Conservation (phyloP, 169 alveolate species). For the Plasmodium sp. region DNA sequence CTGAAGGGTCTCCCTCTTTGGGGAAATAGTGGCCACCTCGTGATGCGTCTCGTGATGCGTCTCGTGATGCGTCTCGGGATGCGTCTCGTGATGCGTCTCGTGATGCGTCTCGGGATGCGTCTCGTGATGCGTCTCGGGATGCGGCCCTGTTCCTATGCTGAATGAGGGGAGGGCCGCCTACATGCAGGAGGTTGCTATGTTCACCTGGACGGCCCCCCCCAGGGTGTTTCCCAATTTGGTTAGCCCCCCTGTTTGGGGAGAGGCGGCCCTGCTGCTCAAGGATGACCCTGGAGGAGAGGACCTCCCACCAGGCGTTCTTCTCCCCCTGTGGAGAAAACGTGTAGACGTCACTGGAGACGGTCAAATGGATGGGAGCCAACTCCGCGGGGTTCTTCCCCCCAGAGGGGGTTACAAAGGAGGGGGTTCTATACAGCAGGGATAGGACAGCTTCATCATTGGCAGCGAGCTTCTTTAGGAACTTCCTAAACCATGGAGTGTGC, state of each 20-base stretch:
- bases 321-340: not conserved
- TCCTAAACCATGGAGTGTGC: slow-evolving; percentile 30
- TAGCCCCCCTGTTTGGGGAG: not conserved
- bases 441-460: slow-evolving; percentile 5
- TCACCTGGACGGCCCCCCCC: not conserved
- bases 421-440: slow-evolving; percentile 29
- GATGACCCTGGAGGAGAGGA: slow-evolving; percentile 12
- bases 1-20: not conserved
- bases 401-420: not conserved
- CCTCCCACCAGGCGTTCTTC: slow-evolving; percentile 22
- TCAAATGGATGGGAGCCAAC: not conserved
- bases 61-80: too few species aligned
- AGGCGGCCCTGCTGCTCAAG: not conserved
- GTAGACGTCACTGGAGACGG: slow-evolving; percentile 11
- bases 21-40: not conserved
- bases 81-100: too few species aligned
- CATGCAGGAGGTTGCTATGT: not conserved
- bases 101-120: too few species aligned
- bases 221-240: not conserved
- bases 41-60: too few species aligned
- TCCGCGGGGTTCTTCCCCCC: not conserved
- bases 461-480: not conserved
- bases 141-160: not conserved
- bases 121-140: too few species aligned
- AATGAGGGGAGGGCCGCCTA: not conserved